Conservation (phyloP, 108 stramenopile genomes). For the Pseudonitzschia pungens region DNA sequence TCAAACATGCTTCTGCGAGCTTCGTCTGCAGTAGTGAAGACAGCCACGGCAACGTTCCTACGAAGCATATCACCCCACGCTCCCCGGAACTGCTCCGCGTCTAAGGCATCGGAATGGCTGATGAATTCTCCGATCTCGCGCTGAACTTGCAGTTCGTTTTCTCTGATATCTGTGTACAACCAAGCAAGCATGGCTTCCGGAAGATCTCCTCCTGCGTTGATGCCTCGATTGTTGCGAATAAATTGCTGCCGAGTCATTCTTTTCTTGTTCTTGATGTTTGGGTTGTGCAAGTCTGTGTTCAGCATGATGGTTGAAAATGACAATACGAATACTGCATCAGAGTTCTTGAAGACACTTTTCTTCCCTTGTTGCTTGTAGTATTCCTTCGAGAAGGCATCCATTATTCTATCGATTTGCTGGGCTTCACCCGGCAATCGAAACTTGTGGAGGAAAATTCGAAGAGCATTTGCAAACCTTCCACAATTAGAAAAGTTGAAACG, state of each 20-base stretch:
- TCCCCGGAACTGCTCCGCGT: slow-evolving; percentile 45
- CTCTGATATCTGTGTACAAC: slow-evolving; percentile 85
- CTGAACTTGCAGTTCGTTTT: slow-evolving; percentile 71
- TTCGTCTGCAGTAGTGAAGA: slow-evolving; percentile 61
- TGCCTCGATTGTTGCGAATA: slow-evolving; percentile 89
- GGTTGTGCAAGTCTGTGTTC: slow-evolving; percentile 92
- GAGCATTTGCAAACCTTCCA: slow-evolving; percentile 70
- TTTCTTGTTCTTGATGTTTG: slow-evolving; percentile 82
- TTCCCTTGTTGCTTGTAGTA: slow-evolving; percentile 59
- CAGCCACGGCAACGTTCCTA: slow-evolving; percentile 54
- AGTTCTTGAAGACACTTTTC: slow-evolving; percentile 62
- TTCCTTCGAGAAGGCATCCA: slow-evolving; percentile 91
- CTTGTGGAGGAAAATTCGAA: slow-evolving; percentile 78
- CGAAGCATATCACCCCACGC: slow-evolving; percentile 65
- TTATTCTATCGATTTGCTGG: slow-evolving; percentile 95
- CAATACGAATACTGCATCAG: slow-evolving; percentile 93
- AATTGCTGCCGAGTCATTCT: slow-evolving; percentile 93
- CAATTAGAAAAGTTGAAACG: slow-evolving; percentile 77
- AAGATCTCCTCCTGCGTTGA: slow-evolving; percentile 90
- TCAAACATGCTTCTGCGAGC: slow-evolving; percentile 45
- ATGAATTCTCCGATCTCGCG: slow-evolving; percentile 54
- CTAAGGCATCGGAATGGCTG: slow-evolving; percentile 33
- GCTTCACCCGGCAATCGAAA: slow-evolving; percentile 97
- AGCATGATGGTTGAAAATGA: slow-evolving; percentile 94
- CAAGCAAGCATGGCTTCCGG: slow-evolving; percentile 68